A percentile compares a stretch with the other conserved stretches of the same genome.
Evolutionary conservation across 176 grass and related monocot genomes (phyloP).

Genomic region (Eragrostis curvula): DNA sequence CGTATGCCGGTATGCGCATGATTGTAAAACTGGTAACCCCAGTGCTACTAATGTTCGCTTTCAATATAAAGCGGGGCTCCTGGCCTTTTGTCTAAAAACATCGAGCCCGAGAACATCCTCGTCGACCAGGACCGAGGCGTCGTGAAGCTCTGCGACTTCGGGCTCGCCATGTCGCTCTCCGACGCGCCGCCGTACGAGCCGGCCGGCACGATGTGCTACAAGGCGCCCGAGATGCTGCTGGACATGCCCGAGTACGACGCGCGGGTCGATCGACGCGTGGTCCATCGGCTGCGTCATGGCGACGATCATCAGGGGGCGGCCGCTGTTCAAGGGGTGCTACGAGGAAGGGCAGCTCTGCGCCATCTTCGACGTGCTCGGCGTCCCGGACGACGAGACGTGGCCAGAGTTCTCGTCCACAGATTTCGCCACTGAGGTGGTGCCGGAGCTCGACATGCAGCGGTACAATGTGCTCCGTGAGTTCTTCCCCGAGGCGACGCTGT

Average conservation of each 20-base stretch:
- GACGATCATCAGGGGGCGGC: slow-evolving; percentile 19
- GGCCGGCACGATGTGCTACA: slow-evolving; percentile 34
- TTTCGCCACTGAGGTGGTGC: not conserved
- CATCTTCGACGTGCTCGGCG: slow-evolving; percentile 30
- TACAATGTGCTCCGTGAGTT: not conserved
- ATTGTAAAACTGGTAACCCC: no score
- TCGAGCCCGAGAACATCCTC: slow-evolving; percentile 48
- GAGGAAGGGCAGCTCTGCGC: slow-evolving; percentile 32
- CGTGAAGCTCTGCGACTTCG: slow-evolving; percentile 52
- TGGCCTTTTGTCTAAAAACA: no score
- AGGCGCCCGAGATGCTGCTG: slow-evolving; percentile 37
- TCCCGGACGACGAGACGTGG: not conserved
- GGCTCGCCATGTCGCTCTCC: no score
- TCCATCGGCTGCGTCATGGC: slow-evolving; percentile 55
- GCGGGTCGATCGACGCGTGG: slow-evolving; percentile 44
- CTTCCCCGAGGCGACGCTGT: not conserved
- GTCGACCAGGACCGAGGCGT: not conserved
- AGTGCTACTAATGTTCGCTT: no score
- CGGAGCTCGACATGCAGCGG: not conserved
- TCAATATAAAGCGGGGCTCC: no score
- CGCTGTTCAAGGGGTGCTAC: not conserved
- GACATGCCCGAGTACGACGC: slow-evolving; percentile 17
- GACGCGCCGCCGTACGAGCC: no score
- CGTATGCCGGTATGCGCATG: no score
- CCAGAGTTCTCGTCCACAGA: not conserved